phyloP scores from a whole-genome alignment of 495 filamentous ascomycete genomes.

The Letharia lupina region DNA sequence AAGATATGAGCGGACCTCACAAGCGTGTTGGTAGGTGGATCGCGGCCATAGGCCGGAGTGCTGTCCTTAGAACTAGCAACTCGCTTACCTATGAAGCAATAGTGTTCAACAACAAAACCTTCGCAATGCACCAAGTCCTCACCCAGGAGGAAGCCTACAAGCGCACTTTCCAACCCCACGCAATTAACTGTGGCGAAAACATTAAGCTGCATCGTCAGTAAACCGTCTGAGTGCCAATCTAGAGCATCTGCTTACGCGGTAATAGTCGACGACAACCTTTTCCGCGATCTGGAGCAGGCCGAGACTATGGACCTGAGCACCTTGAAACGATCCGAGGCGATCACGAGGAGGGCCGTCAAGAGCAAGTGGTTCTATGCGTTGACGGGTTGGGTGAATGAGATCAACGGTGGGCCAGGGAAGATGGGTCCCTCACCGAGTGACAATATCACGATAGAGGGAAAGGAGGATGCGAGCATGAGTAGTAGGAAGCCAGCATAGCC shows the following conservation, averaged over 20 bases:
- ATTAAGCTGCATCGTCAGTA: not conserved
- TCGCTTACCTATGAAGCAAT: not conserved
- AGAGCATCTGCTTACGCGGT: not conserved
- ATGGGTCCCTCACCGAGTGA: not conserved
- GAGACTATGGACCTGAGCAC: not conserved
- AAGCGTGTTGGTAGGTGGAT: not conserved
- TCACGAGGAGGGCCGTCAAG: not conserved
- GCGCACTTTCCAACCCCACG: not conserved
- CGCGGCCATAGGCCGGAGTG: not conserved
- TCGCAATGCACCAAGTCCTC: not conserved
- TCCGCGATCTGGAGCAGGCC: not conserved
- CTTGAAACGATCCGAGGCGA: not conserved
- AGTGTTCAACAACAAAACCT: not conserved
- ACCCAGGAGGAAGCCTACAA: not conserved
- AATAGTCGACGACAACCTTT: not conserved
- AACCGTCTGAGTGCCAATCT: not conserved
- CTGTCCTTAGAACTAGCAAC: not conserved
- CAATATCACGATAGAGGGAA: not conserved
- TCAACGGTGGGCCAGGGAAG: not conserved
- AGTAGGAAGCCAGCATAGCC: no score
- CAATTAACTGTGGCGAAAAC: not conserved
- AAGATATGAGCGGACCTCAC: not conserved
- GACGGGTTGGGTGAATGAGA: not conserved
- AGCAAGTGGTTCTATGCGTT: not conserved
- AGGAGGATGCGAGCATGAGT: no score